Percentiles rank a stretch among this genome's conserved stretches.
phyloP scores from a whole-genome alignment of 2,329 filamentous ascomycete species.

The Verticillium isaacii region DNA sequence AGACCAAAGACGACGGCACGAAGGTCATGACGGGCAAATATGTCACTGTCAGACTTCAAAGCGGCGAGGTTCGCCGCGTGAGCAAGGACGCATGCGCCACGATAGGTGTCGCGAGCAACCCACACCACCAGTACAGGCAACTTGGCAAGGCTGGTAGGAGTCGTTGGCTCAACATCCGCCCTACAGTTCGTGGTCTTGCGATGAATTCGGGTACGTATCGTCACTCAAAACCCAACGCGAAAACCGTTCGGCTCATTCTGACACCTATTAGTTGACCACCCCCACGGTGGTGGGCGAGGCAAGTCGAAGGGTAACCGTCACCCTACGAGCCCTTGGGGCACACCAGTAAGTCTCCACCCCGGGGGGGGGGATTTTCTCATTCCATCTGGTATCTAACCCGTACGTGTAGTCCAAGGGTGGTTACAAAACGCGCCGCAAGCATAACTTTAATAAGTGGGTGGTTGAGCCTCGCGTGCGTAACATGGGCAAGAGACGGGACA shows the following conservation, averaged over 20 bases:
- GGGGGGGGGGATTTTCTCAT: neutral
- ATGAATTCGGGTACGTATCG: constrained; percentile 84
- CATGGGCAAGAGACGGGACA: constrained; percentile 79
- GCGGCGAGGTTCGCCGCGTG: constrained; percentile 85
- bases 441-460: constrained; percentile 88
- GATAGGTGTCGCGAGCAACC: constrained; percentile 90
- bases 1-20: constrained; percentile 54
- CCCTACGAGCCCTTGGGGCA: constrained; percentile 94
- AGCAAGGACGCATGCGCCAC: constrained; percentile 92
- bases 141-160: constrained; percentile 93
- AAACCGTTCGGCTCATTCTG: neutral
- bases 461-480: constrained; percentile 80
- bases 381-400: neutral
- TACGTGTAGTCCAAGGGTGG: constrained; percentile 66
- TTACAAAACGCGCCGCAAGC: constrained; percentile 86
- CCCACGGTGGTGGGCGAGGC: constrained; percentile 96
- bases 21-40: constrained; percentile 66
- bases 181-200: constrained; percentile 92
- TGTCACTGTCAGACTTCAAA: constrained; percentile 82
- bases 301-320: constrained; percentile 98
- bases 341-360: constrained; percentile 64
- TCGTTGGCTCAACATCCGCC: constrained; percentile 89
- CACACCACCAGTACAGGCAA: constrained; percentile 82
- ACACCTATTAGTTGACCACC: constrained; percentile 70
- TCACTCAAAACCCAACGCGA: neutral